These are phyloP conservation scores for Neofusicoccum parvum DNA, from an alignment of 2,329 filamentous ascomycete genomes.

Conservation along the genomic window DNA sequence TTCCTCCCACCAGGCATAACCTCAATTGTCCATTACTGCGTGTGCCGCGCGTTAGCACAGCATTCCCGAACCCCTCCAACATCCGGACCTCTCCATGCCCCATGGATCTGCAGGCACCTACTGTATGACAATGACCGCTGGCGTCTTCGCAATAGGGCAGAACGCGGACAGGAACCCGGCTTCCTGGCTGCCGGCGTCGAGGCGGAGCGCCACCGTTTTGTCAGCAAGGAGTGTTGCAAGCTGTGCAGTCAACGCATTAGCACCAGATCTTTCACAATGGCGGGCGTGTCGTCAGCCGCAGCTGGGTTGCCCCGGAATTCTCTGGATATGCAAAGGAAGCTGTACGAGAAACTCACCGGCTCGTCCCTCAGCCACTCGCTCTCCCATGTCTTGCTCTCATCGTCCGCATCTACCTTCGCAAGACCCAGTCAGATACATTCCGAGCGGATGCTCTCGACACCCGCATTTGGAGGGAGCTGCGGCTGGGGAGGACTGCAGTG, in stretches of 20 bases:
- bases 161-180: conserved; percentile 80
- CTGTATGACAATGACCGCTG: conserved; percentile 78
- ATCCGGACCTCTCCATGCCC: not conserved
- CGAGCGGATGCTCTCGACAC: not conserved
- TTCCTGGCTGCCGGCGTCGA: conserved; percentile 75
- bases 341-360: conserved; percentile 31
- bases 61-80: not conserved
- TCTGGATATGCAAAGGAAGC: no score
- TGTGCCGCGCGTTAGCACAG: conserved; percentile 25
- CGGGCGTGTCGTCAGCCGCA: no score
- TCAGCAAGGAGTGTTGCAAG: conserved; percentile 55
- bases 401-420: conserved; percentile 60
- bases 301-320: no score
- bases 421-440: not conserved
- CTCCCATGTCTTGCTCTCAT: conserved; percentile 74
- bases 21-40: conserved; percentile 71
- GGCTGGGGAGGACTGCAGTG: not conserved
- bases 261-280: not conserved
- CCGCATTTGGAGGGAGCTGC: not conserved
- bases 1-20: conserved; percentile 71
- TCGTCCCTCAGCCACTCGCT: conserved; percentile 60
- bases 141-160: conserved; percentile 77
- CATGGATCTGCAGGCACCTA: conserved; percentile 34
- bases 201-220: conserved; percentile 69
- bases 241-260: conserved; percentile 27